Evolutionary conservation across 257 asterid species (phyloP).

Genomic region (Salvia splendens): DNA sequence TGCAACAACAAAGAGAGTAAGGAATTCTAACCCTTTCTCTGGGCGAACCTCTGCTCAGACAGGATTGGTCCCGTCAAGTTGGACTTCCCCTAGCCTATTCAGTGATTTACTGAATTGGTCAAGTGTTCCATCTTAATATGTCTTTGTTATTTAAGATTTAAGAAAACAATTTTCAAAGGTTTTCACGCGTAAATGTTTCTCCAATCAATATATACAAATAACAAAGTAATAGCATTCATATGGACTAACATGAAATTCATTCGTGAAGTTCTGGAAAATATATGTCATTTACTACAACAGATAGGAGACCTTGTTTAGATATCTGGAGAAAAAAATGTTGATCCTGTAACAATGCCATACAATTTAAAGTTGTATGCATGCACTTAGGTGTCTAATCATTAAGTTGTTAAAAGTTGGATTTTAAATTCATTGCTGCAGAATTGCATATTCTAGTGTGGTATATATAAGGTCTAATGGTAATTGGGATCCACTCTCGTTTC

Average conservation of each 20-base stretch:
- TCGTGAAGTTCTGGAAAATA: neutral
- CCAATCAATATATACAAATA: neutral
- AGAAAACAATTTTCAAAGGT: neutral
- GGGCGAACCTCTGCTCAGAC: neutral
- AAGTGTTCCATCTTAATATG: neutral
- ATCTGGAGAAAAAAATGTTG: conserved; percentile 12
- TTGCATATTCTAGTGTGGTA: neutral
- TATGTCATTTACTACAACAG: neutral
- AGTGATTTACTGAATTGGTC: neutral
- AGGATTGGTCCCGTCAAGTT: conserved; percentile 1
- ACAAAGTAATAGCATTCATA: neutral
- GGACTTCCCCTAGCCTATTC: neutral
- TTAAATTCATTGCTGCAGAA: neutral
- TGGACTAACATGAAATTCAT: neutral
- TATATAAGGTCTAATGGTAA: neutral
- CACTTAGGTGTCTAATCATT: neutral
- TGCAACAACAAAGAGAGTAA: conserved; percentile 9
- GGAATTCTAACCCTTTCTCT: conserved; percentile 4
- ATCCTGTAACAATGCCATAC: conserved; percentile 9
- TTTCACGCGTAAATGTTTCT: neutral
- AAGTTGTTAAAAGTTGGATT: neutral
- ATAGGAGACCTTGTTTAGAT: neutral
- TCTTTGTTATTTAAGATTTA: neutral
- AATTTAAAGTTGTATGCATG: conserved; percentile 9
- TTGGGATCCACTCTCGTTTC: conserved; percentile 11